Conservation (phyloP, 805 yeast genomes). For the Debaryomyces prosopidis region DNA sequence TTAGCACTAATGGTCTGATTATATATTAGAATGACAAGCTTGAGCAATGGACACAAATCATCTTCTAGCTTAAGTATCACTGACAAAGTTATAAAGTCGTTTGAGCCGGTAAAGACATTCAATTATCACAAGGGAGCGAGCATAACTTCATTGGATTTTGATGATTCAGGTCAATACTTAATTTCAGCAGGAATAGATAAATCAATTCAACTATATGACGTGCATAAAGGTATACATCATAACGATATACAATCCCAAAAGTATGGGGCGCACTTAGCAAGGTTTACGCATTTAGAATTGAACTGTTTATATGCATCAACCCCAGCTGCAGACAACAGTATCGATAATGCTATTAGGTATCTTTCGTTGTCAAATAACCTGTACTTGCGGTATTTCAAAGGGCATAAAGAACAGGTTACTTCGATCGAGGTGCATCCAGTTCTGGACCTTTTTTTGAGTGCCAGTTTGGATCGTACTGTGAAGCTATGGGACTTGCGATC, state of each 20-base stretch:
- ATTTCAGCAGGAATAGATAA: conserved; percentile 81
- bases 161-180: conserved; percentile 77
- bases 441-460: conserved; percentile 61
- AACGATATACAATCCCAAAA: conserved; percentile 81
- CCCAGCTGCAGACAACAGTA: conserved; percentile 31
- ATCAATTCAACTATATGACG: conserved; percentile 80
- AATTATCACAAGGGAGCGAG: conserved; percentile 52
- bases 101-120: conserved; percentile 49
- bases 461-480: conserved; percentile 76
- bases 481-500: conserved; percentile 85
- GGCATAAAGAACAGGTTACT: conserved; percentile 78
- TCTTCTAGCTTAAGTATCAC: conserved; percentile 19
- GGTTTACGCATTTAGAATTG: conserved; percentile 72
- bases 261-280: conserved; percentile 87
- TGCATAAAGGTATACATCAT: conserved; percentile 61
- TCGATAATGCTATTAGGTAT: conserved; percentile 73
- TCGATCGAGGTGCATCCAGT: conserved; percentile 73
- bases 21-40: conserved; percentile 4
- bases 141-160: conserved; percentile 73
- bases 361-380: conserved; percentile 75
- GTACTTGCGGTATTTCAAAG: conserved; percentile 81
- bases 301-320: conserved; percentile 86
- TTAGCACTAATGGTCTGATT: neutral
- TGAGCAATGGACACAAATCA: conserved; percentile 6
- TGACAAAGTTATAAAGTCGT: conserved; percentile 24